Evolutionary conservation across 768 basidiomycete species (phyloP).

Genomic region (Lactarius vividus): DNA sequence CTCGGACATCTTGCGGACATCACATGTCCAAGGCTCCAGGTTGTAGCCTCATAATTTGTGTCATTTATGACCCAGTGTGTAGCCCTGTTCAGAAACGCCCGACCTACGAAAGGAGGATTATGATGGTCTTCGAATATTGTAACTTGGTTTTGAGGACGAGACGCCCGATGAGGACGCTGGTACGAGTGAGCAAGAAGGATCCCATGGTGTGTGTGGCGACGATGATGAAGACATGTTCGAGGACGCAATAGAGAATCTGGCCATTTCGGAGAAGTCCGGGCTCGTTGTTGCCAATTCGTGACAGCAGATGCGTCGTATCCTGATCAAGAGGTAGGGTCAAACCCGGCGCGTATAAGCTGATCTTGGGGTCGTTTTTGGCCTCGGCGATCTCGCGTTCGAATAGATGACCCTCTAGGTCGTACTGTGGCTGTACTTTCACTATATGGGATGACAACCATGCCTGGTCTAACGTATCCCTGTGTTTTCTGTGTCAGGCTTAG

Average conservation of each 20-base stretch:
- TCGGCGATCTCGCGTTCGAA: neutral
- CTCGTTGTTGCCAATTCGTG: conserved; percentile 31
- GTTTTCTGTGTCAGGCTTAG: no score
- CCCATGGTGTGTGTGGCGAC: no score
- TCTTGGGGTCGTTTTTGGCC: neutral
- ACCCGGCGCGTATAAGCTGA: neutral
- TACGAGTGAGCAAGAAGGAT: no score
- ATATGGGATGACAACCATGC: neutral
- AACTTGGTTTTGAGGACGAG: conserved; percentile 87
- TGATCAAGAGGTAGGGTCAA: neutral
- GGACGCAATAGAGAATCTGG: conserved; percentile 66
- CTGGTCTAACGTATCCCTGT: neutral
- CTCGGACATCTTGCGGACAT: no score
- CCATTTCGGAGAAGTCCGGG: conserved; percentile 40
- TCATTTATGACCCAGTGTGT: conserved; percentile 93
- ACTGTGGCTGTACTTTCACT: neutral
- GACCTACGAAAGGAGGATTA: neutral
- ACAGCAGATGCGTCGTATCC: conserved; percentile 1
- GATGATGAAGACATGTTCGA: conserved; percentile 45
- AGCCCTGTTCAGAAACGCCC: neutral
- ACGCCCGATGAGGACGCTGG: conserved; percentile 44
- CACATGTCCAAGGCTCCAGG: conserved; percentile 97
- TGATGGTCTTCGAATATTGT: neutral
- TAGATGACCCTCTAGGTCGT: neutral
- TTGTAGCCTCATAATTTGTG: conserved; percentile 88